phyloP scores from a whole-genome alignment of 164 flowering plant genomes.

The Brasenia schreberi region DNA sequence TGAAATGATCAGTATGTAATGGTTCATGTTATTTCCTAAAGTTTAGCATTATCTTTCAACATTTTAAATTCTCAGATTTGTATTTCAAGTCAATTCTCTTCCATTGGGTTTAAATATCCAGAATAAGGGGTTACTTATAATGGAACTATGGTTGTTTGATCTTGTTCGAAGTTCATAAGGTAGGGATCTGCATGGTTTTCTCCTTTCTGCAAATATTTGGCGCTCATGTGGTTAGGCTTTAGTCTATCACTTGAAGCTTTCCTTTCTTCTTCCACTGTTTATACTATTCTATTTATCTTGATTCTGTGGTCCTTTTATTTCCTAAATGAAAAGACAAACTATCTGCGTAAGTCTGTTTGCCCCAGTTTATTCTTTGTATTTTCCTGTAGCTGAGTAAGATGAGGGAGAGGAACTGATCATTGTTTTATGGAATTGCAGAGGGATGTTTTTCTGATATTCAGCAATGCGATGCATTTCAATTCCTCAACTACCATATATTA shows the following conservation, averaged over 20 bases:
- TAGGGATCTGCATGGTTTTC: not conserved
- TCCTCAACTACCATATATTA: slow-evolving; percentile 35
- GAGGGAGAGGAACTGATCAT: not conserved
- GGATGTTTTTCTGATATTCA: slow-evolving; percentile 46
- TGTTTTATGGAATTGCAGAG: slow-evolving; percentile 24
- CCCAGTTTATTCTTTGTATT: not conserved
- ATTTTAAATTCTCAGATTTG: not conserved
- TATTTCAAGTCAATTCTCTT: not conserved
- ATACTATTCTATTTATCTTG: not conserved
- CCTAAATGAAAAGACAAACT: not conserved
- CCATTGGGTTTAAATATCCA: not conserved
- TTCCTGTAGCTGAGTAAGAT: not conserved
- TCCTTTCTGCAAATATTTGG: not conserved
- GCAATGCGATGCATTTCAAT: slow-evolving; percentile 75
- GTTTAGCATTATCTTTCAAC: not conserved
- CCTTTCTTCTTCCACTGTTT: no score
- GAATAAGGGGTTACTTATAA: no score
- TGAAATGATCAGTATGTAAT: not conserved
- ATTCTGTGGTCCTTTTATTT: not conserved
- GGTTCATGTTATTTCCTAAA: not conserved
- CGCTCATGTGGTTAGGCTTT: not conserved
- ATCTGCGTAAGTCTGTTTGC: not conserved
- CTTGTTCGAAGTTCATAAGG: not conserved
- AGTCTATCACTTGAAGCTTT: not conserved
- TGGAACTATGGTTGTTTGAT: not conserved